A percentile compares a stretch with the other conserved stretches of the same genome.
Conservation (phyloP, 495 filamentous ascomycete species). For the Copromyces sp. region DNA sequence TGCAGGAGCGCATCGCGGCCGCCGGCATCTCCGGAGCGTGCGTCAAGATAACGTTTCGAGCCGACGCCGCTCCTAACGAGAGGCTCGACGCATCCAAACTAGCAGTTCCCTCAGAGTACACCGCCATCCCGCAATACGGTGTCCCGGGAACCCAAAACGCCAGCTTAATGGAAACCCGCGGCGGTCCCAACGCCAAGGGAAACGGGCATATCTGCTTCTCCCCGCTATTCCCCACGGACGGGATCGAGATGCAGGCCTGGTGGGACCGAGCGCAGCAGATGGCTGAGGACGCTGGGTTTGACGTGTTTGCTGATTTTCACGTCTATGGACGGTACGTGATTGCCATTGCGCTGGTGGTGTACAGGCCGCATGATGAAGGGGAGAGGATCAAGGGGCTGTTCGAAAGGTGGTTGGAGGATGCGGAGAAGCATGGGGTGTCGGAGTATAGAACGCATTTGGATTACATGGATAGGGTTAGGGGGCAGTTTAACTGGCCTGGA, state of each 20-base stretch:
- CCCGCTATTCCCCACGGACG: background rate
- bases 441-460: constrained; percentile 26
- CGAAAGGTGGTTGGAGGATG: constrained; percentile 17
- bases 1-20: constrained; percentile 18
- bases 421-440: constrained; percentile 17
- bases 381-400: constrained; percentile 18
- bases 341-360: constrained; percentile 23
- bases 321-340: constrained; percentile 5
- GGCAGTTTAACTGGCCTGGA: background rate
- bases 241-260: background rate
- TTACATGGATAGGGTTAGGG: constrained; percentile 18
- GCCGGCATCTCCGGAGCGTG: constrained; percentile 17
- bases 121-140: constrained; percentile 1
- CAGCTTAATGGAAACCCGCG: constrained; percentile 2
- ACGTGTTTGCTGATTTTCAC: constrained; percentile 4
- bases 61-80: constrained; percentile 1
- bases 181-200: background rate
- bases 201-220: constrained; percentile 2
- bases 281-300: constrained; percentile 2
- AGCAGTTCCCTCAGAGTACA: background rate
- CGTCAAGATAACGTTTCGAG: constrained; percentile 1
- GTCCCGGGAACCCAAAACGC: background rate
- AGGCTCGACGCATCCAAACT: background rate
- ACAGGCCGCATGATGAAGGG: constrained; percentile 22
- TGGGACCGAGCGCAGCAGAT: constrained; percentile 1